Base-by-base conservation (phyloP, 768 basidiomycete genomes). In the Termitomyces sp. region DNA sequence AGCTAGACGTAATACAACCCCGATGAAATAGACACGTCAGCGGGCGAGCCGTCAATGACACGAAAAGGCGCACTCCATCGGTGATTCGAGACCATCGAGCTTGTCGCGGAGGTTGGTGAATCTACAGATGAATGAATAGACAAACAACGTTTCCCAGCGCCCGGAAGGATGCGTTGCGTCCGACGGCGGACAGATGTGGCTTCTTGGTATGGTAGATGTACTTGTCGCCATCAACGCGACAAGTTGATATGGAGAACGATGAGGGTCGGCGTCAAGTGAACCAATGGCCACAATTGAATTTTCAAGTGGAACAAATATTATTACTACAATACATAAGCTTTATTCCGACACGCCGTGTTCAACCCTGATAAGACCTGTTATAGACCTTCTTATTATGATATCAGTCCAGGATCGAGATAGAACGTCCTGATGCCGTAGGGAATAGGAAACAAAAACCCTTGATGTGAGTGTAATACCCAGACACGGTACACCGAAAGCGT, bases 61-160 rank as follows among this genome's bases (percentile, higher is more conserved):
- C 53, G 59, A 60, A 57, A 56, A 51, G 55, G 81, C 90, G 74
- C 71, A 93, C 91, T 92, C 89, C 85, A 87, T 86, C 46, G 88
- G 82, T 60, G 83, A 79, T 65, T 91, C 84, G 56, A 93, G 71
- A 54, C 90, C 89, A 69, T 90, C 88, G 38, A 89, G 76, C 71
- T 89, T 90, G 56, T 76, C 75, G 61, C 81, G 83, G 62, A 93
- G 74, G 69, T 79, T 75, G 22, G 89, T 90, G 74, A 90, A 93
- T 70, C 82, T 89, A 74, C 81, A 83, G 60, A 93, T 84, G 74
- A 93, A 93, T 30, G 85, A 81, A 69, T 90, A 93, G 37, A 93
- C 82, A 70, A 91, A 93, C 60, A 90, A 71, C 5, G 86, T 82
- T 73, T 93, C 91, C 91, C 91, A 93, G 70, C 87, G 87, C 73